These are phyloP conservation scores for Xylaria sp. DNA, from an alignment of 2,329 filamentous ascomycete species.

Conservation along the genomic window DNA sequence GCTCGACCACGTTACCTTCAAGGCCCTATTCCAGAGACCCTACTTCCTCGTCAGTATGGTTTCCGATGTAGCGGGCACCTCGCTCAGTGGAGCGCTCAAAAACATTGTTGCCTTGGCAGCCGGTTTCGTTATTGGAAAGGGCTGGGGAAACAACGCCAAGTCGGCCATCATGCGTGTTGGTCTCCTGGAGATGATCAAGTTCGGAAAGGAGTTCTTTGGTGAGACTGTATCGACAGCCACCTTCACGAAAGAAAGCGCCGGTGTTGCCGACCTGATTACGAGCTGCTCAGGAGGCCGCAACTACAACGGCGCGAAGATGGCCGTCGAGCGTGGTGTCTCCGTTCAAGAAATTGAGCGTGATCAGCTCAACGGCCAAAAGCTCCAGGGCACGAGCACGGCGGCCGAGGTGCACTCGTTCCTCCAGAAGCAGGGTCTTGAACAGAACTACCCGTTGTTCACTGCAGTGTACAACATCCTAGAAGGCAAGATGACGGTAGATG, in stretches of 20 bases:
- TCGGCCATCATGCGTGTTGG: conserved; percentile 97
- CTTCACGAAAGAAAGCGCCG: conserved; percentile 94
- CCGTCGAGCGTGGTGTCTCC: conserved; percentile 69
- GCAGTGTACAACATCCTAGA: conserved; percentile 79
- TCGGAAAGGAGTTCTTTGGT: conserved; percentile 88
- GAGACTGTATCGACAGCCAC: conserved; percentile 75
- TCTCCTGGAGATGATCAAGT: conserved; percentile 92
- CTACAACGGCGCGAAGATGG: conserved; percentile 87
- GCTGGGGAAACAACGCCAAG: conserved; percentile 98
- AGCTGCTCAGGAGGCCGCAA: conserved; percentile 89
- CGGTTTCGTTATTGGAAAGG: conserved; percentile 89
- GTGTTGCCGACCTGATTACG: conserved; percentile 92
- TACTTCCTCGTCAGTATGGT: conserved; percentile 98
- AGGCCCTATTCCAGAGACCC: conserved; percentile 83
- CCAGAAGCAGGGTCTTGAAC: conserved; percentile 68
- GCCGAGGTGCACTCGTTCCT: conserved; percentile 88
- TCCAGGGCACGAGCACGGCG: conserved; percentile 93
- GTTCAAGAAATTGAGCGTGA: conserved; percentile 84
- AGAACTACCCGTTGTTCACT: conserved; percentile 87
- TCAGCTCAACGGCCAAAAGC: conserved; percentile 92
- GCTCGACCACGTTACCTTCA: conserved; percentile 77
- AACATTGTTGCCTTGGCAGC: conserved; percentile 94
- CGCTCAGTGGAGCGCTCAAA: conserved; percentile 89
- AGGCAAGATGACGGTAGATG: conserved; percentile 68
- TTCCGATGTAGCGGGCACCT: conserved; percentile 92